phyloP scores from a whole-genome alignment of 495 filamentous ascomycete genomes.

The Oidiodendron maius region DNA sequence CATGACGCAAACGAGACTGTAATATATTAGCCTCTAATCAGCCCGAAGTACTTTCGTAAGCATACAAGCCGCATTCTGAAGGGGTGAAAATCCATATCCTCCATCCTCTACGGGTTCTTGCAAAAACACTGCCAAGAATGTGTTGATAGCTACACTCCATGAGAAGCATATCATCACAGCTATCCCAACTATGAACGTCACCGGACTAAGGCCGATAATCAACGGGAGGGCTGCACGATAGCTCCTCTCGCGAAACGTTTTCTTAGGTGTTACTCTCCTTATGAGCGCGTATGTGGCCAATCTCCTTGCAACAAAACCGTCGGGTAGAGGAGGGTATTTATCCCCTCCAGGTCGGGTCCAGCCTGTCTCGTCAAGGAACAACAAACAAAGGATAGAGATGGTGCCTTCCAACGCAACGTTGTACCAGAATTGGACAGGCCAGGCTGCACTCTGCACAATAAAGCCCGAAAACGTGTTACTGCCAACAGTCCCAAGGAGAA shows the following conservation, averaged over 20 bases:
- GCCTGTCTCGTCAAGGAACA: not conserved
- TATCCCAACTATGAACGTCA: not conserved
- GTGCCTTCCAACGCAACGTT: not conserved
- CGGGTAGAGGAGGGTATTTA: not conserved
- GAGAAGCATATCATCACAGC: not conserved
- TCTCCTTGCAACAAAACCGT: not conserved
- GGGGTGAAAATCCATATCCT: not conserved
- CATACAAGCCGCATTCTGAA: not conserved
- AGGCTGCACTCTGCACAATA: not conserved
- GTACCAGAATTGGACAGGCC: not conserved
- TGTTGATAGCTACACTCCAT: not conserved
- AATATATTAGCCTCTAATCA: not conserved
- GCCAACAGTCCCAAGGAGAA: conserved; percentile 31
- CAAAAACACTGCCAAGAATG: not conserved
- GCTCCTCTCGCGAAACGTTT: not conserved
- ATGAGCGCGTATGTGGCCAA: not conserved
- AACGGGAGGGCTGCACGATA: not conserved
- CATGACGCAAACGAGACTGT: not conserved
- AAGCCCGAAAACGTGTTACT: not conserved
- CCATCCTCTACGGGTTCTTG: not conserved
- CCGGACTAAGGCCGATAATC: not conserved
- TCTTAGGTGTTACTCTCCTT: not conserved
- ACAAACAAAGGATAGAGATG: not conserved
- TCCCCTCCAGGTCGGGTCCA: not conserved
- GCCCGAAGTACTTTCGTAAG: not conserved